Evolutionary conservation across 352 stramenopile species (phyloP).

Genomic region (Globisporangium recalcitrans): DNA sequence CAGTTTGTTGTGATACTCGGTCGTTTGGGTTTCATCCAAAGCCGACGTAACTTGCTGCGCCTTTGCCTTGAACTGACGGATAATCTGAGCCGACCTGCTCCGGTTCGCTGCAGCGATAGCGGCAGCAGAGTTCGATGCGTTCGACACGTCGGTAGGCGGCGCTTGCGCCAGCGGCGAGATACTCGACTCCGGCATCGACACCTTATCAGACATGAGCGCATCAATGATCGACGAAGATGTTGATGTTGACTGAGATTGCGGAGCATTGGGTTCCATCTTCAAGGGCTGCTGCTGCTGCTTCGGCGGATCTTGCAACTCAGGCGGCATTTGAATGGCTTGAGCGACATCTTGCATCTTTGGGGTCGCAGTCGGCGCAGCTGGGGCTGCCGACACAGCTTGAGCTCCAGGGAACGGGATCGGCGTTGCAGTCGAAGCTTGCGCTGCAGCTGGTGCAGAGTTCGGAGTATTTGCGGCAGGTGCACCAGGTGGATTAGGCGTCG

Average conservation of each 20-base stretch:
- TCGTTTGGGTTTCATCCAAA: slow-evolving; percentile 73
- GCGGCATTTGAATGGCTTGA: slow-evolving; percentile 75
- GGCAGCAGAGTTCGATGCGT: slow-evolving; percentile 18
- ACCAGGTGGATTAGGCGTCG: slow-evolving; percentile 20
- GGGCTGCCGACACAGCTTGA: slow-evolving; percentile 27
- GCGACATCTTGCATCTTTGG: slow-evolving; percentile 21
- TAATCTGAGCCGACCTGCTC: slow-evolving; percentile 75
- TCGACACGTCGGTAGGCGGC: slow-evolving; percentile 6
- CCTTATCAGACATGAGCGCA: slow-evolving; percentile 39
- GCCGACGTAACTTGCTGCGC: slow-evolving; percentile 77
- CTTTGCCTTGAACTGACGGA: slow-evolving; percentile 74
- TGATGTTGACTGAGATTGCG: slow-evolving; percentile 17
- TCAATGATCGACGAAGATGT: slow-evolving; percentile 34
- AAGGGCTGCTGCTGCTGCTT: slow-evolving; percentile 21
- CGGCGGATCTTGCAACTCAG: slow-evolving; percentile 53
- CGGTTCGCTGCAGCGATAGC: slow-evolving; percentile 33
- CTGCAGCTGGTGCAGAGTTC: slow-evolving; percentile 9
- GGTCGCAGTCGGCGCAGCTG: slow-evolving; percentile 3
- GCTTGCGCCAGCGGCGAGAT: slow-evolving; percentile 25
- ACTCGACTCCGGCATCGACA: slow-evolving; percentile 30
- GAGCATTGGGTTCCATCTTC: slow-evolving; percentile 27
- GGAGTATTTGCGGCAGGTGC: slow-evolving; percentile 13
- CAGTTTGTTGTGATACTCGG: slow-evolving; percentile 82
- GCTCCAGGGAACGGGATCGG: slow-evolving; percentile 60
- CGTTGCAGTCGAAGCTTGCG: slow-evolving; percentile 16